Evolutionary conservation across 228 moss, liverwort and hornwort genomes (phyloP), one percentile per base, ranked within the genome.

Genomic region (Sphagnum magellanicum): DNA sequence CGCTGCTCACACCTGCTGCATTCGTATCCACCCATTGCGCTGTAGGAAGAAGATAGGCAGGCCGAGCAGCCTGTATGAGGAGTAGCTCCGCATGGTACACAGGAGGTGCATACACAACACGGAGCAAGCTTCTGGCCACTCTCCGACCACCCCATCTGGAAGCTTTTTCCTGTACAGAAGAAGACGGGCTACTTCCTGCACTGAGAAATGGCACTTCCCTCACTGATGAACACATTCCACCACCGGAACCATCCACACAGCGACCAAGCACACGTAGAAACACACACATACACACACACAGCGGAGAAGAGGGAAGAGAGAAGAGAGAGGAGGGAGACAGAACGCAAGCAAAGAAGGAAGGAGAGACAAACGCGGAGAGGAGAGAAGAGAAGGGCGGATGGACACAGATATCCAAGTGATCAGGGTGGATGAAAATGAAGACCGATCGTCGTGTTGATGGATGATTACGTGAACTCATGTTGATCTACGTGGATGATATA

Each of bases 141-240:
- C 59, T 15, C 59, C 59, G 59, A 11, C 59, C 15, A 11, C 59
- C 73, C 73, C 59, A 66, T 67, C 48, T 65, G 67, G 59, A 5
- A n/a, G 58, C 63, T 4, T 63, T 47, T 47, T 1, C 16, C 63
- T 16, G 63, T 8, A 15, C 15, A 60, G 48, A 65, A 64, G 64
- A 58, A 59, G 66, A 53, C 55, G 72, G 50, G n/a, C 4, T 10
- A 15, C 48, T 48, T 16, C 8, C 69, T n/a, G 14, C 60, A 60
- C 50, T 61, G 55, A 62, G 70, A 53, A 63, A 70, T 63, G 63
- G 70, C 47, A 70, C 62, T 16, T 61, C 50, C 62, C 47, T 55
- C 32, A 70, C 10, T 16, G 48, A 70, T 51, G 4, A 63, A 70
- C 51, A 63, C 49, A 6, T 47, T 61, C 7, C 59, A 11, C 59